phyloP scores from a whole-genome alignment of 208 protist species.

The Trypanosoma lewisi region DNA sequence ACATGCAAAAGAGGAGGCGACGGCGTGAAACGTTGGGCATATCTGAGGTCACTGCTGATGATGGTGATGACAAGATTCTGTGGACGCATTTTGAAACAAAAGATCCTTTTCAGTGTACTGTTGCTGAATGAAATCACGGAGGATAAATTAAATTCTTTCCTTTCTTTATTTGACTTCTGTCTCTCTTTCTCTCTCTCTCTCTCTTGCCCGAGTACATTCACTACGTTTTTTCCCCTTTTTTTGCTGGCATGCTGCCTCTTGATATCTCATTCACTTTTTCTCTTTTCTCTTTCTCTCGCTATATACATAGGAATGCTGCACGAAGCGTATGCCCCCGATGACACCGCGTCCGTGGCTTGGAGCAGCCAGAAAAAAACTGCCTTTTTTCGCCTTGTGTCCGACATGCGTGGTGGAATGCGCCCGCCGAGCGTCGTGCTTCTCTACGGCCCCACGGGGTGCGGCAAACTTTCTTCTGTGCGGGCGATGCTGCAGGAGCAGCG shows the following conservation, averaged over 20 bases:
- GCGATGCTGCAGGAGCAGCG: slow-evolving; percentile 36
- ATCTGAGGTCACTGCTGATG: slow-evolving; percentile 11
- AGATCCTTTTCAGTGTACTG: slow-evolving; percentile 12
- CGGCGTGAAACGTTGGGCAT: slow-evolving; percentile 51
- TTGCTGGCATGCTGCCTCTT: too few species aligned
- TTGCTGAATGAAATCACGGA: background rate
- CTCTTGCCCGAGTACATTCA: too few species aligned
- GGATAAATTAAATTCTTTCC: background rate
- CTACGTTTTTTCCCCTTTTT: too few species aligned
- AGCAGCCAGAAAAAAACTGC: slow-evolving; percentile 65
- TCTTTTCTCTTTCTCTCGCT: slow-evolving; percentile 15
- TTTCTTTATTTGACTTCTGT: too few species aligned
- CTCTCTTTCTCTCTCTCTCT: too few species aligned
- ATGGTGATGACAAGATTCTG: slow-evolving; percentile 1
- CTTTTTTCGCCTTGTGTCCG: slow-evolving; percentile 34
- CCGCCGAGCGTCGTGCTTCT: slow-evolving; percentile 51
- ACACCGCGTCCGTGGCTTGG: slow-evolving; percentile 54
- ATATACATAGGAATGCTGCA: slow-evolving; percentile 45
- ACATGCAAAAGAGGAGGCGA: slow-evolving; percentile 52
- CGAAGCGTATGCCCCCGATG: slow-evolving; percentile 62
- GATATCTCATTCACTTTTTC: background rate
- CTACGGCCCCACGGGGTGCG: slow-evolving; percentile 76
- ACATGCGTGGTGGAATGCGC: slow-evolving; percentile 20
- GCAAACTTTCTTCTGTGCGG: slow-evolving; percentile 60
- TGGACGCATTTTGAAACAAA: slow-evolving; percentile 48